Conservation (phyloP, 2,329 filamentous ascomycete genomes). For the Chrysosporium queenslandicum region DNA sequence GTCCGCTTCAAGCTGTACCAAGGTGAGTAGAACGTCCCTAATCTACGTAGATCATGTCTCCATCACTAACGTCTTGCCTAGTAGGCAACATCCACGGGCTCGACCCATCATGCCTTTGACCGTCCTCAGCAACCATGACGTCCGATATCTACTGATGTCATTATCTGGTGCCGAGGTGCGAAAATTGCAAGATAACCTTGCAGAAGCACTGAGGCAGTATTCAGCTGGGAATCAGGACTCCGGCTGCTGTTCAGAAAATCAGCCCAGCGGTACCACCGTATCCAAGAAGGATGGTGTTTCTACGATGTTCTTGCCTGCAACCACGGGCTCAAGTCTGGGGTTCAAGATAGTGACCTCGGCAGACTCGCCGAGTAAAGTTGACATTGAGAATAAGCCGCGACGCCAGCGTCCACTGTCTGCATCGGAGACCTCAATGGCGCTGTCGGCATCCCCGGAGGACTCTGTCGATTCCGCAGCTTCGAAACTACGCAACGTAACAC, state of each 20-base stretch:
- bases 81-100: background rate
- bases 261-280: slow-evolving; percentile 52
- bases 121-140: slow-evolving; percentile 48
- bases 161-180: slow-evolving; percentile 48
- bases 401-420: background rate
- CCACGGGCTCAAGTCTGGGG: slow-evolving; percentile 49
- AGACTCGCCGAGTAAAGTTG: slow-evolving; percentile 16
- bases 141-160: slow-evolving; percentile 46
- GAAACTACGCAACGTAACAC: background rate
- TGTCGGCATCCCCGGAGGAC: background rate
- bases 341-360: slow-evolving; percentile 55
- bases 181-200: slow-evolving; percentile 48
- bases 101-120: slow-evolving; percentile 46
- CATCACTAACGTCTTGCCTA: background rate
- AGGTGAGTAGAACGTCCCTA: background rate
- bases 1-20: too few species aligned
- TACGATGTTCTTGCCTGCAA: slow-evolving; percentile 59
- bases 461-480: background rate
- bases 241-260: slow-evolving; percentile 50
- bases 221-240: slow-evolving; percentile 52
- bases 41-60: background rate
- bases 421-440: background rate
- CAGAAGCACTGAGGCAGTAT: slow-evolving; percentile 54
- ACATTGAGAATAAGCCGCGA: background rate
- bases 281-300: slow-evolving; percentile 52